Conservation (phyloP, 2,329 filamentous ascomycete species). For the Colletotrichum sp. region DNA sequence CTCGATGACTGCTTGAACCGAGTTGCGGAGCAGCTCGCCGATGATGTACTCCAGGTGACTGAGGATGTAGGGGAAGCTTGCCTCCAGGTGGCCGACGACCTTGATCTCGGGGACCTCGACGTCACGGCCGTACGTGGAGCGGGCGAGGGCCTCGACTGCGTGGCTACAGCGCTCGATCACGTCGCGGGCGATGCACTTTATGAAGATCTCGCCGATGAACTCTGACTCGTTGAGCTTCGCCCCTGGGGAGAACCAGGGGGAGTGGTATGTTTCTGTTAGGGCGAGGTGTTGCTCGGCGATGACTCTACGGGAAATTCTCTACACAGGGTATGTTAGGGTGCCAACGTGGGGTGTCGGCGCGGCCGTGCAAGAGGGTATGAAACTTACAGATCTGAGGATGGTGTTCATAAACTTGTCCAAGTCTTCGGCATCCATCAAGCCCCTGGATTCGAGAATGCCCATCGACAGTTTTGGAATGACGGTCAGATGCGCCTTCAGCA, state of each 20-base stretch:
- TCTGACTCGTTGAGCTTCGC: conserved; percentile 76
- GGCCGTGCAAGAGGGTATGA: background rate
- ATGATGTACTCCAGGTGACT: conserved; percentile 97
- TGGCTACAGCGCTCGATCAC: conserved; percentile 84
- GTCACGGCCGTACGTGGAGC: conserved; percentile 74
- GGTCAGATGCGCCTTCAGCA: conserved; percentile 84
- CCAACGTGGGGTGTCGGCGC: background rate
- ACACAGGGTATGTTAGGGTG: background rate
- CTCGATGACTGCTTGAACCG: conserved; percentile 90
- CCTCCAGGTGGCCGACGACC: conserved; percentile 83
- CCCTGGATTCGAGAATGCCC: conserved; percentile 89
- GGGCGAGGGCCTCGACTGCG: conserved; percentile 76
- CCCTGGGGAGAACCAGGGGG: conserved; percentile 86
- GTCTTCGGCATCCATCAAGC: conserved; percentile 78
- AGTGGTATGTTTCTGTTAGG: conserved; percentile 91
- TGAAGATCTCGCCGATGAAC: conserved; percentile 94
- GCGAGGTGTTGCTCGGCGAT: conserved; percentile 98
- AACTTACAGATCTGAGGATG: conserved; percentile 80
- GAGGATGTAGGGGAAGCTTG: conserved; percentile 95
- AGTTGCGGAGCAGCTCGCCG: conserved; percentile 92
- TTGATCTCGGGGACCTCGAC: conserved; percentile 79
- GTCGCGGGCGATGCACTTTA: conserved; percentile 89
- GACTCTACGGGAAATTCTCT: conserved; percentile 93
- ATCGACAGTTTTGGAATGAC: conserved; percentile 95
- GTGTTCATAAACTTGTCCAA: conserved; percentile 97